These are phyloP conservation scores for Babjeviella inositovora DNA, from an alignment of 805 yeast species.

Conservation along the genomic window DNA sequence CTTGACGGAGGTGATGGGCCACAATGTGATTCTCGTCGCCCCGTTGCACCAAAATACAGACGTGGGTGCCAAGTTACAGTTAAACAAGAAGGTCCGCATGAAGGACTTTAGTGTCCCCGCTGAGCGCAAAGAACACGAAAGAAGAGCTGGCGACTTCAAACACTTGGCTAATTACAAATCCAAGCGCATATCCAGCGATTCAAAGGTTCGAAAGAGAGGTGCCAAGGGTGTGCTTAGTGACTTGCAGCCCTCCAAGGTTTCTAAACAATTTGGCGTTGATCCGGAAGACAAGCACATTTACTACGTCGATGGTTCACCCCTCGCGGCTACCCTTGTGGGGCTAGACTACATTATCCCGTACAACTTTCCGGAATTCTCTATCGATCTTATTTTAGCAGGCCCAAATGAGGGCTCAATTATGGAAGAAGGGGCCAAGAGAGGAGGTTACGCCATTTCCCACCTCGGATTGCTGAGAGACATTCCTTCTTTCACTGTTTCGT, in stretches of 20 bases:
- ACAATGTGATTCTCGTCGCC: conserved; percentile 7
- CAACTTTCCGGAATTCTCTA: conserved; percentile 14
- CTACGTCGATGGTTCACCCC: conserved; percentile 31
- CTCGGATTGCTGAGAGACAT: no score
- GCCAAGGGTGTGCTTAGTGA: no score
- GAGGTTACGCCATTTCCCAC: no score
- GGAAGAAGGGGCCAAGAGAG: no score
- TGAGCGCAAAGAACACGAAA: conserved; percentile 1
- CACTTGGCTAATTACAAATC: no score
- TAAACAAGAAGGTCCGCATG: conserved; percentile 3
- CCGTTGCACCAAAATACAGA: conserved; percentile 5
- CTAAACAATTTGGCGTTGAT: conserved; percentile 1
- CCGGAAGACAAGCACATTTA: conserved; percentile 14
- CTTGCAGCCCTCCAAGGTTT: no score
- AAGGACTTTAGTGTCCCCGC: no score
- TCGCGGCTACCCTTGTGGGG: conserved; percentile 22
- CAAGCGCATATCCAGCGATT: no score
- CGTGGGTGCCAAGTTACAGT: conserved; percentile 2
- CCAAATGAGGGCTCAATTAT: conserved; percentile 26
- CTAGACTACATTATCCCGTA: conserved; percentile 23
- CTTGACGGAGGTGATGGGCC: conserved; percentile 2
- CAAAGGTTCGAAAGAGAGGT: no score
- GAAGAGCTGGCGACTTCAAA: conserved; percentile 1
- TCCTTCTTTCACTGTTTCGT: no score
- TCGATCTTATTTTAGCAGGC: conserved; percentile 28